Conservation (phyloP, 2,329 filamentous ascomycete genomes). For the Penicillium sclerotiorum region DNA sequence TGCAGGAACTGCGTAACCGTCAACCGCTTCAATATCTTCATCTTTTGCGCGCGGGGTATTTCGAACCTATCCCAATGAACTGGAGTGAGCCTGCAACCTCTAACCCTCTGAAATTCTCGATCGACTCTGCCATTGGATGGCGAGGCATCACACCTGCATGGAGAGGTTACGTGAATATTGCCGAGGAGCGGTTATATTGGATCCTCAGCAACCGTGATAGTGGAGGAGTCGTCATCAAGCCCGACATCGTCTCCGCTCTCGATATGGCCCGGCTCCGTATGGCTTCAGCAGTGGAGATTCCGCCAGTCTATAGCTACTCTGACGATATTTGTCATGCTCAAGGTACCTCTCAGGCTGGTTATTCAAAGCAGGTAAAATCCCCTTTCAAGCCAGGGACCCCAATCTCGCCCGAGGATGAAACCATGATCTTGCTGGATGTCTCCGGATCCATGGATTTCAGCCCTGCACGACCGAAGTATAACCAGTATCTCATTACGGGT, state of each 20-base stretch:
- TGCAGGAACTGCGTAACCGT: constrained; percentile 45
- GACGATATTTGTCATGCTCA: constrained; percentile 49
- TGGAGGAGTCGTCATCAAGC: constrained; percentile 39
- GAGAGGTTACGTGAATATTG: constrained; percentile 52
- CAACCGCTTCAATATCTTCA: constrained; percentile 48
- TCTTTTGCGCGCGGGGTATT: constrained; percentile 51
- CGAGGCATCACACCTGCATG: constrained; percentile 51
- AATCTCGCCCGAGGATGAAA: constrained; percentile 46
- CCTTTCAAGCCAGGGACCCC: constrained; percentile 37
- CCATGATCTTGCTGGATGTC: constrained; percentile 54
- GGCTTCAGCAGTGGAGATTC: constrained; percentile 49
- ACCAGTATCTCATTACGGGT: constrained; percentile 49
- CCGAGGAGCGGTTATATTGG: constrained; percentile 55
- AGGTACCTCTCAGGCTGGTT: constrained; percentile 45
- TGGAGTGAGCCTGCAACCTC: constrained; percentile 44
- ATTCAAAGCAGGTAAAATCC: constrained; percentile 52
- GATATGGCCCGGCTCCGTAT: constrained; percentile 49
- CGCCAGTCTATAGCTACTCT: constrained; percentile 45
- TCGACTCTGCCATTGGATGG: constrained; percentile 49
- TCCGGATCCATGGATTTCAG: constrained; percentile 54
- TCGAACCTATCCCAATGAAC: constrained; percentile 52
- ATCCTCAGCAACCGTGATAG: constrained; percentile 47
- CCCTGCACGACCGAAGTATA: constrained; percentile 47
- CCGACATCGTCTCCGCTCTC: constrained; percentile 48
- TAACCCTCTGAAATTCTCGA: constrained; percentile 49